Conservation (phyloP, 83 land plant species). For the Picea abies region DNA sequence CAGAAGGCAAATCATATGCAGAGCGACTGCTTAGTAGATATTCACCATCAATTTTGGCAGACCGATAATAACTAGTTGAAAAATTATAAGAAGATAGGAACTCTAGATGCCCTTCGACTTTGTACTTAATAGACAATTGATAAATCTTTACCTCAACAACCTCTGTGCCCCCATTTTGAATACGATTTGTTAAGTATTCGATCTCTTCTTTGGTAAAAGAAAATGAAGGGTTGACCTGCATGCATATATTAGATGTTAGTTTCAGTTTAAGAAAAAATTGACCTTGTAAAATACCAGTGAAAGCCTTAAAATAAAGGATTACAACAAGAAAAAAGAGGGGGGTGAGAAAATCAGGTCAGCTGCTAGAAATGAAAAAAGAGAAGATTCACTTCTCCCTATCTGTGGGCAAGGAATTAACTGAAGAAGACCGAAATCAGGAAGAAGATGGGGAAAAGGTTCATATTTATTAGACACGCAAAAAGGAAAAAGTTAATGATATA, state of each 20-base stretch:
- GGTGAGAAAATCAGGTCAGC: neutral
- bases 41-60: neutral
- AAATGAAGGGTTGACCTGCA: slow-evolving; percentile 83
- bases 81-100: neutral
- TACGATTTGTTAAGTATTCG: slow-evolving; percentile 81
- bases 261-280: too few relatives aligned
- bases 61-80: neutral
- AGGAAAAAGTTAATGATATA: too few relatives aligned
- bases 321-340: too few relatives aligned
- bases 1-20: neutral
- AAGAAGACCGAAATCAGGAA: too few relatives aligned
- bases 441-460: too few relatives aligned
- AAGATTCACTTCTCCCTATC: too few relatives aligned
- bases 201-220: slow-evolving; percentile 79
- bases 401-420: too few relatives aligned
- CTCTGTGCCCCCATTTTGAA: slow-evolving; percentile 99
- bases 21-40: neutral
- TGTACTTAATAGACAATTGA: too few relatives aligned
- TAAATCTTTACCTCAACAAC: slow-evolving; percentile 89
- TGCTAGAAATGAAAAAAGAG: neutral
- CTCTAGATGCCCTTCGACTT: too few relatives aligned
- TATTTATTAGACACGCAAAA: too few relatives aligned
- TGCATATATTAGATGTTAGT: neutral
- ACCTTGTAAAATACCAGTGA: too few relatives aligned
- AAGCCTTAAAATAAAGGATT: too few relatives aligned